Percentiles rank a stretch among this genome's conserved stretches.
phyloP scores from a whole-genome alignment of 83 land plant species.

The Larix sibirica region DNA sequence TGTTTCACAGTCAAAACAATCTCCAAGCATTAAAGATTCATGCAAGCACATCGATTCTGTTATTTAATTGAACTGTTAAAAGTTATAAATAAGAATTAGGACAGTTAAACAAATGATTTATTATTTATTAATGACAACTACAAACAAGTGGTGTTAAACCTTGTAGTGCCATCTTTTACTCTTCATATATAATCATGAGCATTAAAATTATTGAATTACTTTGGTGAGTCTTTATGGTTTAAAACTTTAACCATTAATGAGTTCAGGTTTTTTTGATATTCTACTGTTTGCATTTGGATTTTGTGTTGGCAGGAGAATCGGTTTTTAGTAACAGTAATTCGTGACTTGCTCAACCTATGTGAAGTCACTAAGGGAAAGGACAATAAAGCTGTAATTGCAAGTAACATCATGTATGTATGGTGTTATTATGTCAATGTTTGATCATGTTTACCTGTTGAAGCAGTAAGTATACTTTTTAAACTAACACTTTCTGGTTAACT shows the following conservation, averaged over 20 bases:
- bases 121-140: too few species aligned
- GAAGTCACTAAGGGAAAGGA: slow-evolving; percentile 99
- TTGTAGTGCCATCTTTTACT: too few species aligned
- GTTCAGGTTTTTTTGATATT: background rate
- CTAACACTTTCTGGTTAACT: background rate
- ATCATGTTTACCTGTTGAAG: background rate
- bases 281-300: background rate
- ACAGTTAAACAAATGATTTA: too few species aligned
- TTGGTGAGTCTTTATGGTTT: too few species aligned
- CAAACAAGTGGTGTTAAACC: too few species aligned
- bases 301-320: slow-evolving; percentile 81
- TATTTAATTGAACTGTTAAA: too few species aligned
- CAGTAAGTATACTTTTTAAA: background rate
- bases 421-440: background rate
- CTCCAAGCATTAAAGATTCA: background rate
- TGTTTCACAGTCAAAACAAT: background rate
- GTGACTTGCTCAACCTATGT: slow-evolving; percentile 93
- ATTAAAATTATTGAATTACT: too few species aligned
- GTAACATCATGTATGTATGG: slow-evolving; percentile 89
- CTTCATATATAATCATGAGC: too few species aligned
- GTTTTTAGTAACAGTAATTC: slow-evolving; percentile 92
- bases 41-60: background rate
- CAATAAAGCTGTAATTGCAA: slow-evolving; percentile 98
- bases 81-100: too few species aligned
- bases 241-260: background rate